A percentile compares a stretch with the other conserved stretches of the same genome.
Evolutionary conservation across 2,329 filamentous ascomycete genomes (phyloP).

Genomic region (Sarocladium brachiariae): DNA sequence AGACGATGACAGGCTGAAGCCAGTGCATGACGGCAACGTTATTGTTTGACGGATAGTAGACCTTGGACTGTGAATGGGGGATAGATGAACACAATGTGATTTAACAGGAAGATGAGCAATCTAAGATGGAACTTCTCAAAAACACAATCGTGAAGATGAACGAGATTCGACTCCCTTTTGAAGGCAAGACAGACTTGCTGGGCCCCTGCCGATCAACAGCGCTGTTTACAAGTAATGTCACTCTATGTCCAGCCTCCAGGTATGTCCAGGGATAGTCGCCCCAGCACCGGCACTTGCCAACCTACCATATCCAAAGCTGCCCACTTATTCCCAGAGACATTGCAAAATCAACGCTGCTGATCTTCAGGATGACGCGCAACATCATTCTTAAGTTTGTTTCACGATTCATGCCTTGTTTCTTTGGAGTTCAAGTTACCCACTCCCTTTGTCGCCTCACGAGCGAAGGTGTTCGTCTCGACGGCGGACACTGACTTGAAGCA

Average conservation of each 20-base stretch:
- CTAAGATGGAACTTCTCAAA: background rate
- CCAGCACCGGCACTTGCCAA: background rate
- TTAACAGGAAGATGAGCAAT: background rate
- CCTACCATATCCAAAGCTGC: background rate
- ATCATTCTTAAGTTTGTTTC: background rate
- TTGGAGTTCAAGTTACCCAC: no score
- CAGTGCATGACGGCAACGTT: background rate
- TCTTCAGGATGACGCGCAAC: constrained; percentile 2
- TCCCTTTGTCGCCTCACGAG: background rate
- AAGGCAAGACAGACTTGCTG: background rate
- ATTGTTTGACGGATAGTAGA: background rate
- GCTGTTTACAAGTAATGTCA: background rate
- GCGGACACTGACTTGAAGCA: background rate
- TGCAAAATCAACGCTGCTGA: background rate
- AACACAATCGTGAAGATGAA: background rate
- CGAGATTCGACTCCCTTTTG: background rate
- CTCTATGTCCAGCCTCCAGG: background rate
- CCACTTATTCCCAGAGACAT: constrained; percentile 6
- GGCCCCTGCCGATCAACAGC: constrained; percentile 1
- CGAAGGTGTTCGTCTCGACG: background rate
- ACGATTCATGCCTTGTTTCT: background rate
- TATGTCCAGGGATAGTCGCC: no score
- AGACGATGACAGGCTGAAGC: background rate
- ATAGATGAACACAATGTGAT: background rate
- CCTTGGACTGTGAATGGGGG: background rate